Evolutionary conservation across 2,329 filamentous ascomycete species (phyloP), one percentile per base, ranked within the genome.

Genomic region (Dactylellina parvicollis): DNA sequence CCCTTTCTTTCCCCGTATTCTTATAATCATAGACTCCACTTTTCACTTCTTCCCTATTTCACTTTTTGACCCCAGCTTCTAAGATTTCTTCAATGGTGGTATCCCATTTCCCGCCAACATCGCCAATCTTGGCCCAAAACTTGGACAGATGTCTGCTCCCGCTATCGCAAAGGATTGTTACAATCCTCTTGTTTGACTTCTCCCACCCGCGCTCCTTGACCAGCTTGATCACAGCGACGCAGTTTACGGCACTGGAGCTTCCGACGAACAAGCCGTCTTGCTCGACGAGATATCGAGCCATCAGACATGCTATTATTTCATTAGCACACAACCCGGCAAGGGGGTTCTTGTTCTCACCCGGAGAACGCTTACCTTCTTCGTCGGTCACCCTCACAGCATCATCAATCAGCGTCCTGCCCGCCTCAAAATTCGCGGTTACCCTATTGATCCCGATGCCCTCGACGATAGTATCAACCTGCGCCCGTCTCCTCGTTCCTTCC

Each of bases 241-340:
- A 96, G 80, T 99, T 99, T 57, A 99, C 94, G n/a, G 93, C 90
- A 80, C 91, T 96, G 80, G 92, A 96, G 80, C 93, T 96, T 7
- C 95, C 96, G 40, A 93, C 85, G 78, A 99, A 99, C 59, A 99
- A 89, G 5, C 95, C 95, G 80, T 99, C 95, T 75, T 93, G 90
- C 82, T 98, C 93, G 7, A 97, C 94, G 40, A 99, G 83, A 92
- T 92, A 98, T 75, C 92, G 85, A n/a, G 94, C 95, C 95, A 99
- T 99, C 22, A 76, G 61, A 16, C 62, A 67, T 14, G 70, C 70
- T 73, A 24, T 8, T 4, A 18, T 16, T 18, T 16, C 7, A 36
- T 73, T 38, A 73, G 60, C 28, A 20, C 8, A 2, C 26, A 28
- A 7, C n/a, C n/a, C n/a, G n/a, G n/a, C n/a, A n/a, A n/a, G n/a